Evolutionary conservation across 2,329 filamentous ascomycete species (phyloP).

Genomic region (Penicillium sp.): DNA sequence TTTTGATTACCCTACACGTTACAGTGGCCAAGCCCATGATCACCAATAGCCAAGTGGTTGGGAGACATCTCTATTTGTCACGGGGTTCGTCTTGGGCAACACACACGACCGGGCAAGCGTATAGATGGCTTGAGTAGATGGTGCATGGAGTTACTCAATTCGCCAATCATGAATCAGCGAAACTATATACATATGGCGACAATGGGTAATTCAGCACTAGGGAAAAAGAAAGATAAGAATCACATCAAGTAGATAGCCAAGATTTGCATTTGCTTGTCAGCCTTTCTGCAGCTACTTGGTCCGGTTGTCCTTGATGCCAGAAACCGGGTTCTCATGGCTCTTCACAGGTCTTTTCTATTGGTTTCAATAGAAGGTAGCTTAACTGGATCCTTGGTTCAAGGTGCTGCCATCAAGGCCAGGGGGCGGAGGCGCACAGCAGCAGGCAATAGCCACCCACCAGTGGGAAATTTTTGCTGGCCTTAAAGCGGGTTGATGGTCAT

Average conservation of each 20-base stretch:
- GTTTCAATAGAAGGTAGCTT: slow-evolving; percentile 63
- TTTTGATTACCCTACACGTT: too few species aligned
- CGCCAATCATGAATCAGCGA: slow-evolving; percentile 63
- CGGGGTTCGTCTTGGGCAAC: too few species aligned
- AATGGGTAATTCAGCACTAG: slow-evolving; percentile 72
- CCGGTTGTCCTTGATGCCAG: slow-evolving; percentile 15
- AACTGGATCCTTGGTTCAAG: slow-evolving; percentile 1
- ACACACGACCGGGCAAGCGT: slow-evolving; percentile 56
- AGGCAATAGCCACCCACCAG: slow-evolving; percentile 73
- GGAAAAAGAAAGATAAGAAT: slow-evolving; percentile 64
- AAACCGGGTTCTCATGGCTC: slow-evolving; percentile 66
- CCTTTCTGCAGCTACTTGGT: background rate
- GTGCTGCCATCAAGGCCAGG: slow-evolving; percentile 34
- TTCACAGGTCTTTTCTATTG: slow-evolving; percentile 82
- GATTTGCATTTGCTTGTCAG: slow-evolving; percentile 41
- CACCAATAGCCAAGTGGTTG: too few species aligned
- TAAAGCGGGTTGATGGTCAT: slow-evolving; percentile 47
- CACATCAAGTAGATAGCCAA: slow-evolving; percentile 78
- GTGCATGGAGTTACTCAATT: slow-evolving; percentile 60
- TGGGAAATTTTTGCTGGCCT: slow-evolving; percentile 74
- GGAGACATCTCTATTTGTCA: too few species aligned
- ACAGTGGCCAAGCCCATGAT: too few species aligned
- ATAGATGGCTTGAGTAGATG: slow-evolving; percentile 62
- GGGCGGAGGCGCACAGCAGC: slow-evolving; percentile 71
- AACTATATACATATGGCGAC: slow-evolving; percentile 56